phyloP scores from a whole-genome alignment of 2,329 filamentous ascomycete genomes.

The Xylaria polymorpha region DNA sequence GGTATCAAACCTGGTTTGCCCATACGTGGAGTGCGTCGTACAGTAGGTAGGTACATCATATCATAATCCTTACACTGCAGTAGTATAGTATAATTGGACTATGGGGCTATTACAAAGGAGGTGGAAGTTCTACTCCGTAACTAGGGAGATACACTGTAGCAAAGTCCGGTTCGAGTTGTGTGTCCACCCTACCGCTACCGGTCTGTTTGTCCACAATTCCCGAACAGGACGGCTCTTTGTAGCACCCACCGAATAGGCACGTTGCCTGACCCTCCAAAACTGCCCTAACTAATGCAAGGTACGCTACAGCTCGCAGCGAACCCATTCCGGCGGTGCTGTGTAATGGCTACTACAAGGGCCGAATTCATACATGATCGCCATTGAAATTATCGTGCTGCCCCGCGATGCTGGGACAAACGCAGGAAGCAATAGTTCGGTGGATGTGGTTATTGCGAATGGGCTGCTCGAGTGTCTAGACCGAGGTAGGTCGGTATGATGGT shows the following conservation, averaged over 20 bases:
- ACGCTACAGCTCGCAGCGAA: slow-evolving; percentile 35
- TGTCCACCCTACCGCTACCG: slow-evolving; percentile 11
- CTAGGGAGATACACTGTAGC: background rate
- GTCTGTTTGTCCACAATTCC: slow-evolving; percentile 19
- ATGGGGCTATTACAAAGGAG: background rate
- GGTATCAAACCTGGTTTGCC: background rate
- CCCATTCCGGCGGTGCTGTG: slow-evolving; percentile 26
- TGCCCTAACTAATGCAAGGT: slow-evolving; percentile 40
- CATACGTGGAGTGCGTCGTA: background rate
- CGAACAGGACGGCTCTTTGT: slow-evolving; percentile 23
- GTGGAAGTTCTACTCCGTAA: background rate
- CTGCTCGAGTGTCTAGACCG: background rate
- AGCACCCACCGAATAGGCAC: slow-evolving; percentile 34
- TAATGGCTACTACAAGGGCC: slow-evolving; percentile 5
- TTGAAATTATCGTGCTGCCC: slow-evolving; percentile 18
- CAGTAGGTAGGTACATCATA: slow-evolving; percentile 13
- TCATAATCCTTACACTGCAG: slow-evolving; percentile 11
- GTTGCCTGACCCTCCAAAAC: slow-evolving; percentile 34
- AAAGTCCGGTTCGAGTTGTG: slow-evolving; percentile 6
- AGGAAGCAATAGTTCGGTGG: slow-evolving; percentile 2
- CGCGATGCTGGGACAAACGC: slow-evolving; percentile 1
- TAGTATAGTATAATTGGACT: slow-evolving; percentile 5
- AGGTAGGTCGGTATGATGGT: background rate
- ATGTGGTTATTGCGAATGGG: background rate
- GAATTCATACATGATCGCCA: slow-evolving; percentile 20